These are phyloP conservation scores for Leccinum pellstonianum DNA, from an alignment of 768 basidiomycete species.

Conservation along the genomic window DNA sequence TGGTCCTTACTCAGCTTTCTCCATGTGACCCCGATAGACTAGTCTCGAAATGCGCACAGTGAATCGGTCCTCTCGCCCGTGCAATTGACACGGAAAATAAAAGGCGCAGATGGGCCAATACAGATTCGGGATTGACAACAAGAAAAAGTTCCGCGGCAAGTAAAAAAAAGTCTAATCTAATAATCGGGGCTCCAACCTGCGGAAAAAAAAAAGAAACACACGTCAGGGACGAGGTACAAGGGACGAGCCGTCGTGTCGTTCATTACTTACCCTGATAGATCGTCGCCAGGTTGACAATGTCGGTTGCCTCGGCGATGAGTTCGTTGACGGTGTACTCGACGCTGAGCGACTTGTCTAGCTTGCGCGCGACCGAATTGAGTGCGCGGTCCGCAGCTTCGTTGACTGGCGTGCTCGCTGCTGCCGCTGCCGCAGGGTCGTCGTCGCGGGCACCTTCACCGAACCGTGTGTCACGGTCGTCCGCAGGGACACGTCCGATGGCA, in stretches of 20 bases:
- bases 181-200: constrained; percentile 46
- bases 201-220: not conserved
- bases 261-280: constrained; percentile 66
- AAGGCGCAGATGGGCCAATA: not conserved
- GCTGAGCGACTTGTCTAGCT: constrained; percentile 81
- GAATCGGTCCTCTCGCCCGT: constrained; percentile 11
- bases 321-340: constrained; percentile 94
- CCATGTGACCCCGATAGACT: constrained; percentile 25
- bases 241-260: not conserved
- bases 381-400: constrained; percentile 92
- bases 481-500: constrained; percentile 20
- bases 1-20: constrained; percentile 13
- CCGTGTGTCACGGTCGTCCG: constrained; percentile 24
- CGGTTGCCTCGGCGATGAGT: constrained; percentile 85
- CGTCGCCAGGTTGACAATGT: constrained; percentile 67
- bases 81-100: constrained; percentile 10
- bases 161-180: constrained; percentile 16
- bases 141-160: not conserved
- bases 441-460: constrained; percentile 35
- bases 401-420: constrained; percentile 52
- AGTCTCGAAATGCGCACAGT: constrained; percentile 15
- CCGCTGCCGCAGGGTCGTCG: constrained; percentile 46
- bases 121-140: not conserved
- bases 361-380: constrained; percentile 71
- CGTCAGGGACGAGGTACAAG: constrained; percentile 2